Evolutionary conservation across 495 filamentous ascomycete genomes (phyloP), one percentile per base, ranked within the genome.

Genomic region (Tuber melanosporum): DNA sequence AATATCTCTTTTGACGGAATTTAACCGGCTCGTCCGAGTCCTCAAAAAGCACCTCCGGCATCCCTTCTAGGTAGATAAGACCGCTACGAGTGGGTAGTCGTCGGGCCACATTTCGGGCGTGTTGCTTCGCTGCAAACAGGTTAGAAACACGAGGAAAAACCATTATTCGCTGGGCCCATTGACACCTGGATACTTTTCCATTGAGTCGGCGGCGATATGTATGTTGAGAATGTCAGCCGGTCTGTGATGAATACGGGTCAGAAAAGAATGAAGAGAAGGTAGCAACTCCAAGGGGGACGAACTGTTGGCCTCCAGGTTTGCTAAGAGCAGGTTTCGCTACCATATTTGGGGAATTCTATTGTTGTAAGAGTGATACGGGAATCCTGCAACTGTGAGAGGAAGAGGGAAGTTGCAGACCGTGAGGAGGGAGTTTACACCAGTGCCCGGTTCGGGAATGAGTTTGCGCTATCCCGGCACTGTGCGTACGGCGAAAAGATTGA

Each of bases 71-170:
- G 82, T 88, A 90, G 72, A 92, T 88, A 74, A 95, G 80, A 44
- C 93, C 93, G 72, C 86, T 81, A 39, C 86, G 83, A 70, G 87
- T 86, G 5, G 88, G 88, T 43, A 97, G 89, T 74, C 90, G 87
- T 72, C 87, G 86, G 19, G 90, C 91, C 20, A 94, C 92, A 69
- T 89, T 91, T 77, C 88, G 89, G 66, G 92, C 93, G 84, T 97
- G 93, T 77, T 90, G 87, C 83, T 95, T 97, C 45, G 93, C 94
- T 94, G 76, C 45, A 72, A 52, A 47, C 26, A 43, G 42, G 52
- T 79, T 76, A 79, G 73, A 62, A 75, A n/a, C 14, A 17, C 19
- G 44, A 62, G 46, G 43, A 73, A 47, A 39, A 3, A 19, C 17
- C 1, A 52, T 17, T 26, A 32, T 57, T 15, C 26, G 22, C 41